Evolutionary conservation across 768 basidiomycete genomes (phyloP).

Genomic region (Melanogaster broomeanus): DNA sequence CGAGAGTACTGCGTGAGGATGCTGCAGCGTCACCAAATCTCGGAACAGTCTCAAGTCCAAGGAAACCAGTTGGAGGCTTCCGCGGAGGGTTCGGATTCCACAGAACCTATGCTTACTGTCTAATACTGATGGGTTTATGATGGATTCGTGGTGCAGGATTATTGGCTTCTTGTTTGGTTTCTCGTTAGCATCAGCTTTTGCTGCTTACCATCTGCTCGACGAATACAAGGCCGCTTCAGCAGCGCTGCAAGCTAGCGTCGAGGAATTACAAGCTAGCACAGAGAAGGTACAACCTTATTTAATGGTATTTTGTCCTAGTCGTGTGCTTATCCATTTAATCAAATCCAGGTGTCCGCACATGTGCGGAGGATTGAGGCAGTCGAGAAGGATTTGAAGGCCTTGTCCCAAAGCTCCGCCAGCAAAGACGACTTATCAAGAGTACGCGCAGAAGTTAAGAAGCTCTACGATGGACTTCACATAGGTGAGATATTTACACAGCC

Average conservation of each 20-base stretch:
- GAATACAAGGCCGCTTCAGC: conserved; percentile 90
- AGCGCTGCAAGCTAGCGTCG: conserved; percentile 84
- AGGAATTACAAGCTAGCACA: conserved; percentile 82
- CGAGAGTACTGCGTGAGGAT: conserved; percentile 45
- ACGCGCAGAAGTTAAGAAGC: conserved; percentile 82
- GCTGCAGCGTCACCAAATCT: conserved; percentile 45
- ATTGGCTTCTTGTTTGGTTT: conserved; percentile 89
- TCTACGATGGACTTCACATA: conserved; percentile 81
- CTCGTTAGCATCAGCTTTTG: conserved; percentile 83
- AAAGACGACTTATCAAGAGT: conserved; percentile 82
- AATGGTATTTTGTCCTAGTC: not conserved
- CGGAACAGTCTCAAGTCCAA: conserved; percentile 55
- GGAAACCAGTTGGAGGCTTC: conserved; percentile 76
- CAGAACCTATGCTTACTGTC: conserved; percentile 2
- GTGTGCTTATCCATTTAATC: not conserved
- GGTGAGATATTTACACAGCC: conserved; percentile 44
- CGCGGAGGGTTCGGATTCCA: conserved; percentile 54
- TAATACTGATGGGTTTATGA: not conserved
- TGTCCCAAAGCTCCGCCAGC: conserved; percentile 61
- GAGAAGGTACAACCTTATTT: conserved; percentile 55
- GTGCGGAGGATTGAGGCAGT: conserved; percentile 82
- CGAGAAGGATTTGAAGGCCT: conserved; percentile 83
- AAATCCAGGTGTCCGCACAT: conserved; percentile 73
- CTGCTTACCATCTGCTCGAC: conserved; percentile 85
- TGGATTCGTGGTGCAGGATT: conserved; percentile 46